phyloP scores from a whole-genome alignment of 179 eudicot species.

The Beta corolliflora region DNA sequence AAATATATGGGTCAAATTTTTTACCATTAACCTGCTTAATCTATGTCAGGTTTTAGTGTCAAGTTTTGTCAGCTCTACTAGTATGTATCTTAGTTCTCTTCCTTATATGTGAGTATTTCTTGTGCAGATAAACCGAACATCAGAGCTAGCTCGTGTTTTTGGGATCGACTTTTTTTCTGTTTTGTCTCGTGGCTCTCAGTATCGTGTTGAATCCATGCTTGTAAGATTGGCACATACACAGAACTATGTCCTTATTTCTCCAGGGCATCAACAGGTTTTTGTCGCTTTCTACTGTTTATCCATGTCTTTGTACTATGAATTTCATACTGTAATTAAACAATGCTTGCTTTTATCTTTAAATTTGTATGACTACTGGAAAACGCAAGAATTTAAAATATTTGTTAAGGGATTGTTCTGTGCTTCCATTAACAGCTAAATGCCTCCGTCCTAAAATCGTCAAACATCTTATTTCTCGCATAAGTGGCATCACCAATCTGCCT shows the following conservation, averaged over 20 bases:
- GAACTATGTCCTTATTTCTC: constrained; percentile 92
- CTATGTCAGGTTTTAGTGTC: too few species aligned
- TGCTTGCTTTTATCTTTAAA: not conserved
- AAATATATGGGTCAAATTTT: too few species aligned
- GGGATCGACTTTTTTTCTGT: constrained; percentile 98
- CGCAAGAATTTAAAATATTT: not conserved
- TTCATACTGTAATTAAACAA: not conserved
- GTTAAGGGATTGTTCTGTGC: not conserved
- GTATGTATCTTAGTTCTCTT: not conserved
- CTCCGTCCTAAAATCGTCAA: not conserved
- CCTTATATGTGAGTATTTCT: constrained; percentile 7
- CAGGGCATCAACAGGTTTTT: constrained; percentile 75
- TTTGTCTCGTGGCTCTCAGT: constrained; percentile 97
- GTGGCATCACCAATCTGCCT: not conserved
- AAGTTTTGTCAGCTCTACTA: too few species aligned
- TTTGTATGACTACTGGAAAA: not conserved
- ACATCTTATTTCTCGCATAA: not conserved
- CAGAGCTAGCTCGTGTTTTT: constrained; percentile 97
- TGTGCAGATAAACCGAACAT: constrained; percentile 79
- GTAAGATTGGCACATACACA: constrained; percentile 86
- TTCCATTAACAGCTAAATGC: not conserved
- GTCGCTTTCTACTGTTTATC: constrained; percentile 4
- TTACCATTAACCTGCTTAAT: too few species aligned
- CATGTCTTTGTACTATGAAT: not conserved
- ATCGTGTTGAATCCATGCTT: constrained; percentile 98